Conservation (phyloP, 495 filamentous ascomycete genomes). For the Talaromyces nanjingensis region DNA sequence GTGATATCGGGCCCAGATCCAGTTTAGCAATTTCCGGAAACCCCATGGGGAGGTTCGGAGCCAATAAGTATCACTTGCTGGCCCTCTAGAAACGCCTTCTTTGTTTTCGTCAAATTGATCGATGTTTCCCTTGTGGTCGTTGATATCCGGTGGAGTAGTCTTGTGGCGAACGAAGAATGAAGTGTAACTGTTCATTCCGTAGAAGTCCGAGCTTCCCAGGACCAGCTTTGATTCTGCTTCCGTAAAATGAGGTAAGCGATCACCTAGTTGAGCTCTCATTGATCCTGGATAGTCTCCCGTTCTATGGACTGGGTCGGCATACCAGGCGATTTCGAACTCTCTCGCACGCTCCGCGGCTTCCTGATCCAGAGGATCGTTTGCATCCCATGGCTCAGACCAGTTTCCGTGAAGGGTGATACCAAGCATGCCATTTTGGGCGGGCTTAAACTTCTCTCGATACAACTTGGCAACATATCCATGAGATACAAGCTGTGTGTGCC, state of each 20-base stretch:
- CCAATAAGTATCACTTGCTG: constrained; percentile 42
- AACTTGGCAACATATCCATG: constrained; percentile 33
- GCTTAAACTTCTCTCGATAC: constrained; percentile 38
- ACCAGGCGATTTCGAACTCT: constrained; percentile 45
- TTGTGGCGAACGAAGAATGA: constrained; percentile 38
- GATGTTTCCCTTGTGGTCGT: constrained; percentile 41
- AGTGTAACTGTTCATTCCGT: constrained; percentile 47
- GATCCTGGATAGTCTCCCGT: constrained; percentile 40
- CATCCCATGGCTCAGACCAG: constrained; percentile 44
- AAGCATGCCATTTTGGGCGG: constrained; percentile 33
- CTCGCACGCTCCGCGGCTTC: constrained; percentile 37
- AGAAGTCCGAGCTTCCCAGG: constrained; percentile 41
- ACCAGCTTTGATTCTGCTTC: constrained; percentile 33
- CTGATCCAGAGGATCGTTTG: constrained; percentile 30
- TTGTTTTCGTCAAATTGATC: constrained; percentile 37
- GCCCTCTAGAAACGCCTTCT: constrained; percentile 34
- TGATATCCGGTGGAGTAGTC: constrained; percentile 27
- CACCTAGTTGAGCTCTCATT: constrained; percentile 43
- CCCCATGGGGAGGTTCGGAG: constrained; percentile 36
- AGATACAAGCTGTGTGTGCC: constrained; percentile 35
- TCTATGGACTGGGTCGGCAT: constrained; percentile 41
- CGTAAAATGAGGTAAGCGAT: constrained; percentile 37
- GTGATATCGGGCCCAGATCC: constrained; percentile 35
- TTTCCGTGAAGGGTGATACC: constrained; percentile 44
- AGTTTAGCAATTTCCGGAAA: constrained; percentile 38